A percentile compares a stretch with the other conserved stretches of the same genome.
Conservation (phyloP, 2,329 filamentous ascomycete genomes). For the Fusarium pseudograminearum region DNA sequence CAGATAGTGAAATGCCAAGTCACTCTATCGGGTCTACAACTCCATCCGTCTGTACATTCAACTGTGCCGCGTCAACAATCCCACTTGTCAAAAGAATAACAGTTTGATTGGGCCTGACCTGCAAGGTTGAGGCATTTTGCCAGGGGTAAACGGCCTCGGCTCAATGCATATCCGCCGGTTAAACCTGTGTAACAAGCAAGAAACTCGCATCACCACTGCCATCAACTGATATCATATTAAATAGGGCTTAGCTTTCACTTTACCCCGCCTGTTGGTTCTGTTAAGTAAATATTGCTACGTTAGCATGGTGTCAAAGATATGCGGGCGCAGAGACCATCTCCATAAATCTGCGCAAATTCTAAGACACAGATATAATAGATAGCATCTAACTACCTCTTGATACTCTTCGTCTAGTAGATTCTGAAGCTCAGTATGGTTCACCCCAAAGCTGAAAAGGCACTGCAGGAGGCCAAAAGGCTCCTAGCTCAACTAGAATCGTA, state of each 20-base stretch:
- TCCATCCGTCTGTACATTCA: not conserved
- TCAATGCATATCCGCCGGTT: conserved; percentile 8
- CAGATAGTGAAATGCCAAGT: conserved; percentile 5
- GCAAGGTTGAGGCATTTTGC: not conserved
- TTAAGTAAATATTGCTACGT: conserved; percentile 18
- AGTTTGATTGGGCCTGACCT: conserved; percentile 8
- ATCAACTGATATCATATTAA: not conserved
- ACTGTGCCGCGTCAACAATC: conserved; percentile 9
- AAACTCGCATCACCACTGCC: not conserved
- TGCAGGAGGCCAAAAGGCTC: conserved; percentile 45
- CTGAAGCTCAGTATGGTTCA: conserved; percentile 26
- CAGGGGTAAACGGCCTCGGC: not conserved
- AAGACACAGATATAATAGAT: not conserved
- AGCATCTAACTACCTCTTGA: not conserved
- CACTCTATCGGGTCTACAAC: not conserved
- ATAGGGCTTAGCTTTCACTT: not conserved
- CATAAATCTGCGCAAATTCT: not conserved
- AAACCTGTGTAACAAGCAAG: conserved; percentile 1
- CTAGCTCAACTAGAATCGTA: conserved; percentile 46
- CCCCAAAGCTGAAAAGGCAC: conserved; percentile 45
- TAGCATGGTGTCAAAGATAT: not conserved
- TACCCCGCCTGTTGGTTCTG: conserved; percentile 23
- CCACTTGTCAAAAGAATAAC: not conserved
- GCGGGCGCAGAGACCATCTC: not conserved
- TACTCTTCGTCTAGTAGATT: rapidly evolving